A percentile compares a stretch with the other conserved stretches of the same genome.
Evolutionary conservation across 352 stramenopile species (phyloP).

Genomic region (Phytophthora quininea): DNA sequence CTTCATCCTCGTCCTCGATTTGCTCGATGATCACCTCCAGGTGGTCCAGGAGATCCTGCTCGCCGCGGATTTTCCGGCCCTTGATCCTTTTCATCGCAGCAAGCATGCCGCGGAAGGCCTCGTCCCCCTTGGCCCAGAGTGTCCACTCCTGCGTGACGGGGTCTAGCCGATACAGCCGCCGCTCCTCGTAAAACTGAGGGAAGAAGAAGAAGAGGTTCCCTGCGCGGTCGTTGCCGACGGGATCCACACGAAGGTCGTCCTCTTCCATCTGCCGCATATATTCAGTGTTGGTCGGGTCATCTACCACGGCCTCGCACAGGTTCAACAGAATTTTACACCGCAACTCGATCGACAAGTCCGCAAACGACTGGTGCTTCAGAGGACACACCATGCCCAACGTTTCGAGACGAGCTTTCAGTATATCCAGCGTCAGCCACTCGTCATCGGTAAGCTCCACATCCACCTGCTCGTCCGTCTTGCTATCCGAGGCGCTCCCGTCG

Average conservation of each 20-base stretch:
- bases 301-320: slow-evolving; percentile 81
- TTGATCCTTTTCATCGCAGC: slow-evolving; percentile 60
- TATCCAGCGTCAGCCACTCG: slow-evolving; percentile 75
- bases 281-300: slow-evolving; percentile 78
- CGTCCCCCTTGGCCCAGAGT: slow-evolving; percentile 83
- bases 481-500: slow-evolving; percentile 30
- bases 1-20: slow-evolving; percentile 66
- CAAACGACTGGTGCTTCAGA: slow-evolving; percentile 78
- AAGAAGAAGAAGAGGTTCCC: slow-evolving; percentile 88
- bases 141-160: slow-evolving; percentile 55
- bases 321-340: slow-evolving; percentile 86
- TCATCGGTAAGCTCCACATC: slow-evolving; percentile 83
- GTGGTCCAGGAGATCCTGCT: slow-evolving; percentile 80
- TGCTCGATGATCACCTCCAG: slow-evolving; percentile 84
- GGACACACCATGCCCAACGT: slow-evolving; percentile 57
- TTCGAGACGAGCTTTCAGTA: slow-evolving; percentile 61
- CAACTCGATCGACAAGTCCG: slow-evolving; percentile 67
- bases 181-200: slow-evolving; percentile 87
- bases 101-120: slow-evolving; percentile 61
- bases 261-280: slow-evolving; percentile 90
- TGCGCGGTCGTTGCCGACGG: slow-evolving; percentile 71
- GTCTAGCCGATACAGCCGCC: slow-evolving; percentile 73
- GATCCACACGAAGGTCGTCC: slow-evolving; percentile 80
- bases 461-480: slow-evolving; percentile 42
- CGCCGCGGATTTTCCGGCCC: slow-evolving; percentile 70